These are phyloP conservation scores for Paramecium sonneborni DNA, from an alignment of 73 alveolate species.

Conservation along the genomic window DNA sequence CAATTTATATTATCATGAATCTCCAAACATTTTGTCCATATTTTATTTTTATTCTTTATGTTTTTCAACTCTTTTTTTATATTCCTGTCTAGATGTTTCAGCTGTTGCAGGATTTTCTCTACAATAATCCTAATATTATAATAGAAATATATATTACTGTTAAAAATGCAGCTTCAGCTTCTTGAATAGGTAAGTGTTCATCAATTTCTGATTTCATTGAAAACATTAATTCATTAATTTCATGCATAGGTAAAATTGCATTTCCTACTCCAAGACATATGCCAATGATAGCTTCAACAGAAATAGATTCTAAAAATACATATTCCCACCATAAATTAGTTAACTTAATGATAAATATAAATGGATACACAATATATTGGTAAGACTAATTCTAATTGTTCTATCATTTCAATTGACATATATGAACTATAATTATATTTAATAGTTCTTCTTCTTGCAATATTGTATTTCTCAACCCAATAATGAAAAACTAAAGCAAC, in stretches of 20 bases:
- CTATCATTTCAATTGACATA: constrained; percentile 61
- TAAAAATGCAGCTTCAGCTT: constrained; percentile 42
- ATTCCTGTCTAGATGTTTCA: background rate
- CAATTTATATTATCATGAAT: background rate
- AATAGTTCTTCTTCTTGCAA: constrained; percentile 54
- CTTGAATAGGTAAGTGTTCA: background rate
- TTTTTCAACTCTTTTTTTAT: background rate
- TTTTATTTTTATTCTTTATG: background rate
- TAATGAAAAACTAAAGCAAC: constrained; percentile 18
- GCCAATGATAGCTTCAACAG: background rate
- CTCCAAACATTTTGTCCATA: background rate
- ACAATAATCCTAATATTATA: constrained; percentile 35
- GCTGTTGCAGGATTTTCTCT: constrained; percentile 66
- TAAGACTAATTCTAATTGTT: constrained; percentile 45
- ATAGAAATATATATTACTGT: background rate
- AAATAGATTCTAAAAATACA: constrained; percentile 3
- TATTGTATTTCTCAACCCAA: constrained; percentile 64
- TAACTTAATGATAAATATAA: background rate
- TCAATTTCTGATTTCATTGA: background rate
- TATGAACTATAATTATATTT: constrained; percentile 49
- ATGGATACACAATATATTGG: constrained; percentile 40
- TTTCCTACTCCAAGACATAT: constrained; percentile 1
- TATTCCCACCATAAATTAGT: constrained; percentile 25
- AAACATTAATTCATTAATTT: constrained; percentile 39
- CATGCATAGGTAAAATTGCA: constrained; percentile 62